Evolutionary conservation across 257 asterid species (phyloP), one percentile per base, ranked within the genome.

Genomic region (Capsicum chinense): DNA sequence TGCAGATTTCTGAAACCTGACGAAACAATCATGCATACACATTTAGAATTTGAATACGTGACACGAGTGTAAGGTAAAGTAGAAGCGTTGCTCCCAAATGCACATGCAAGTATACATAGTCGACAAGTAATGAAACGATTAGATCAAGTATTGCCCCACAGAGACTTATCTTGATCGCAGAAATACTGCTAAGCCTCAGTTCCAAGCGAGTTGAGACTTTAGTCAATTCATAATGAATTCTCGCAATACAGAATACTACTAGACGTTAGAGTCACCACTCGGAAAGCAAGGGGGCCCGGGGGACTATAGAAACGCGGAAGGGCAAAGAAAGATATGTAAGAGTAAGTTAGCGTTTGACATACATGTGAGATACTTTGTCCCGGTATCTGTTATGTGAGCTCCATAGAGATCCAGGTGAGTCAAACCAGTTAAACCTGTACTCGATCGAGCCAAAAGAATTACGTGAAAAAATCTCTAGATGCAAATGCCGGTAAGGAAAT

Each of bases 321-420:
- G 2, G 69, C 7, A 9, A 9, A 21, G 33, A 62, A 21, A 21
- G 7, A 9, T 14, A 7, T 15, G 9, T 68, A 68, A 68, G 76
- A 68, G 76, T 37, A 42, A 6, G 26, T 7, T 2, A 48, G 48
- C 64, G 6, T 81, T 48, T 48, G 33, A 48, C 84, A 2, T 81
- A 81, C 84, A 81, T 26, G 69, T 5, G 16, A 81, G 48, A 66
- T 81, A 64, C 48, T 81, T 81, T 37, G 79, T 81, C 52, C 84
- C 84, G 7, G n/a, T 64, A 81, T 81, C 84, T 2, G 64, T 81
- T 81, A 81, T 81, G 13, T 81, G 79, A 48, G 84, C 79, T 60
- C 84, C 84, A 14, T 26, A 81, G 17, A 81, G 79, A 64, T 81
- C 84, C 79, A 81, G 52, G 54, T 64, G 84, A 81, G 84, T 81